Conservation (phyloP, 2,329 filamentous ascomycete species). For the Paracorniculantispora psalliotae region DNA sequence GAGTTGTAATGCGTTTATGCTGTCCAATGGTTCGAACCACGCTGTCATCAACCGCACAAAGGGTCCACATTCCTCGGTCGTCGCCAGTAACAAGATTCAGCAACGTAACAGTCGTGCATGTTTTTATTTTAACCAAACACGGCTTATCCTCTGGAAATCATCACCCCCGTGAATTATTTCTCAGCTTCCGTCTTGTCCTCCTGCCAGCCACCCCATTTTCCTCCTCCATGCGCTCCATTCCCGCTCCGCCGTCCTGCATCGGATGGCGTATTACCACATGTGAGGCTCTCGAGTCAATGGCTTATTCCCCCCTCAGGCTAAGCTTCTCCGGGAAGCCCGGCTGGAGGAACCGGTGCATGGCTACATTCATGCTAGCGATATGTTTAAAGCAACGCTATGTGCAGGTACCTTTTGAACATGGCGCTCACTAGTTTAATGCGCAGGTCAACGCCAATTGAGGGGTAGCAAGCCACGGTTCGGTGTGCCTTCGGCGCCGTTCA, state of each 20-base stretch:
- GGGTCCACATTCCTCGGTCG: neutral
- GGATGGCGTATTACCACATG: neutral
- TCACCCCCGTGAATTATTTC: no score
- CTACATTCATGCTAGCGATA: neutral
- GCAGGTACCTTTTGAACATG: neutral
- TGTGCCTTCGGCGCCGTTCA: neutral
- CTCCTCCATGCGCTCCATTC: neutral
- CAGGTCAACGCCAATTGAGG: neutral
- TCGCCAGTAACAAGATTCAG: neutral
- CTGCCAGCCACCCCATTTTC: neutral
- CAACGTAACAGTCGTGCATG: neutral
- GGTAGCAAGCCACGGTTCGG: neutral
- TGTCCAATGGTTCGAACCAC: neutral
- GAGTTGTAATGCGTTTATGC: neutral
- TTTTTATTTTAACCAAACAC: neutral
- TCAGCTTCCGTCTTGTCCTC: no score
- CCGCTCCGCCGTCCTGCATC: neutral
- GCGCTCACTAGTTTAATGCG: neutral
- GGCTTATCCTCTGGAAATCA: neutral
- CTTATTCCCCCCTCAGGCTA: neutral
- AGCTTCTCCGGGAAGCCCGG: neutral
- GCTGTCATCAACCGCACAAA: neutral
- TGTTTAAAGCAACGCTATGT: no score
- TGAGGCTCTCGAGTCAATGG: neutral
- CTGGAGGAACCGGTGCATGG: neutral